Evolutionary conservation across 169 alveolate genomes (phyloP), one percentile per base, ranked within the genome.

Genomic region (Condylostoma magnum): DNA sequence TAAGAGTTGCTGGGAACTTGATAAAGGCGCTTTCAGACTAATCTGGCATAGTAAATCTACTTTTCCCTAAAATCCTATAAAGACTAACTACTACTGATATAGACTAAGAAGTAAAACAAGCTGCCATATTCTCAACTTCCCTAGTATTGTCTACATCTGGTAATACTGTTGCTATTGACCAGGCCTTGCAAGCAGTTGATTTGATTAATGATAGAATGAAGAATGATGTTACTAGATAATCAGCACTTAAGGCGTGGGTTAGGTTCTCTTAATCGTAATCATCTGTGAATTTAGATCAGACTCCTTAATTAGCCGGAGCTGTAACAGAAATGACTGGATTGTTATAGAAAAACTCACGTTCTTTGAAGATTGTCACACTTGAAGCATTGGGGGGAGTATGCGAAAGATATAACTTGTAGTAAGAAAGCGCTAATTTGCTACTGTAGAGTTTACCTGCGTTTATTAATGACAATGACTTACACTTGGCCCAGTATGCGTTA

Each of bases 71-170:
- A 1, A 55, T 71, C n/a, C 33, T 51, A 15, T 52, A 46, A 0
- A 72, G 41, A 31, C 46, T 83, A 4, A 69, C 57, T 4, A 50
- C 66, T 34, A 58, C 87, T 3, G 85, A 77, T 51, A 77, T 80
- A 12, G 89, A 83, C 57, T 65, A 71, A 76, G 90, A 85, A 69
- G 83, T 83, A 1, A 81, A 83, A 54, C 50, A 78, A 46, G 53
- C 84, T 18, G 67, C 86, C 3, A 76, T 85, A 25, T 38, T 48
- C 30, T 63, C 86, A 6, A 73, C 81, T 15, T 58, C 83, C 12
- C 33, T 44, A 2, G 34, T 82, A n/a, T 30, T 85, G 20, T 58
- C 84, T 22, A 53, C 25, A 41, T 31, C 75, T 28, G 73, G 65
- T 28, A n/a, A 56, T 4, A 15, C 31, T n/a, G 52, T 85, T 8